Evolutionary conservation across 2,329 filamentous ascomycete genomes (phyloP).

Genomic region (Torrubiellomyces zombiae): DNA sequence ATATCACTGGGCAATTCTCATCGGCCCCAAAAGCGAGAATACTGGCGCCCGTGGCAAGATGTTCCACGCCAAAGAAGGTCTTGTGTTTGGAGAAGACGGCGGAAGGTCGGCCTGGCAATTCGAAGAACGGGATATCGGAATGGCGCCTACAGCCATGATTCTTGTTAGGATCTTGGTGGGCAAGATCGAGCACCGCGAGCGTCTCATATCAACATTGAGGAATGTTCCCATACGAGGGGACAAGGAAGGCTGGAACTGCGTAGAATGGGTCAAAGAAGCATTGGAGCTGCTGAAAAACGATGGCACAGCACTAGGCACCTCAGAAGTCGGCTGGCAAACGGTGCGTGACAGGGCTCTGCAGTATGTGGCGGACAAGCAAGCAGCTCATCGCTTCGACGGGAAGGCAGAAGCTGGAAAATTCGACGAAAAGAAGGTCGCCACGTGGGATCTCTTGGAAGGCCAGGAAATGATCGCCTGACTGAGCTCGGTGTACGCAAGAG

Average conservation of each 20-base stretch:
- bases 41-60: not conserved
- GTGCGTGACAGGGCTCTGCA: not conserved
- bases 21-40: not conserved
- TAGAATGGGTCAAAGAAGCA: conserved; percentile 24
- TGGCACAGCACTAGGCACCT: not conserved
- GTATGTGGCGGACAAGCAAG: conserved; percentile 1
- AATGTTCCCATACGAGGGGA: conserved; percentile 13
- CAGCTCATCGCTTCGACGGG: conserved; percentile 3
- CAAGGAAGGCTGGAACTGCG: conserved; percentile 23
- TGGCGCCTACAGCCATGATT: conserved; percentile 4
- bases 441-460: conserved; percentile 1
- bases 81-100: not conserved
- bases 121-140: not conserved
- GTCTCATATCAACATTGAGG: conserved; percentile 13
- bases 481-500: not conserved
- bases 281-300: conserved; percentile 7
- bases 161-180: conserved; percentile 11
- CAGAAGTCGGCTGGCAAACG: not conserved
- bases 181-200: conserved; percentile 15
- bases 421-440: conserved; percentile 1
- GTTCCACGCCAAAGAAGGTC: conserved; percentile 1
- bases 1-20: conserved; percentile 2
- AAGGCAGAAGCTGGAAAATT: not conserved
- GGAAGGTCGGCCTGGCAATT: conserved; percentile 1
- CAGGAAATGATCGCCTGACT: not conserved